phyloP scores from a whole-genome alignment of 139 green algal species.

The Volvox reticuliferus region DNA sequence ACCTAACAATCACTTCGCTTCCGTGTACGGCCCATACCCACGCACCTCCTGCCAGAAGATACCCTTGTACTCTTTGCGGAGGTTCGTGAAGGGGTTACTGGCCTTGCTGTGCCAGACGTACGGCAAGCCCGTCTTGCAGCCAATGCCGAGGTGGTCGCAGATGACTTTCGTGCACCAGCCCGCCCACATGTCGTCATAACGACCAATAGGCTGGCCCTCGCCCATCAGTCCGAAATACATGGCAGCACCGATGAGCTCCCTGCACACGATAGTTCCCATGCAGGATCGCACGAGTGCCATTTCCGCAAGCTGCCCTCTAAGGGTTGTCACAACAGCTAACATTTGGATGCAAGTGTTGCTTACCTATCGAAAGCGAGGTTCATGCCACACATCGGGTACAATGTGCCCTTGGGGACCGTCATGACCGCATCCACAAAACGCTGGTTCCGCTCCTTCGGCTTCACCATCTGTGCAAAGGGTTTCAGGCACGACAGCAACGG shows the following conservation, averaged over 20 bases:
- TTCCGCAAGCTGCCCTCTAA: too few species aligned
- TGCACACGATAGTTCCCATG: neutral
- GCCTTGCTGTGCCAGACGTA: constrained; percentile 99
- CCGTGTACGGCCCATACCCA: neutral
- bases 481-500: neutral
- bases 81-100: constrained; percentile 96
- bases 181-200: constrained; percentile 99
- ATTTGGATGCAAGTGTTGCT: neutral
- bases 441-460: constrained; percentile 95
- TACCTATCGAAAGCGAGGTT: constrained; percentile 94
- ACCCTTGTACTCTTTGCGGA: constrained; percentile 98
- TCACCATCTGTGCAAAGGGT: constrained; percentile 88
- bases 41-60: constrained; percentile 96
- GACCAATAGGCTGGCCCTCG: constrained; percentile 94
- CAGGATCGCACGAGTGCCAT: neutral
- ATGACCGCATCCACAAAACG: constrained; percentile 96
- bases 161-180: constrained; percentile 98
- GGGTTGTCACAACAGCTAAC: too few species aligned
- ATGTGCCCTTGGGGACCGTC: constrained; percentile 93
- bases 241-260: constrained; percentile 90
- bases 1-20: too few species aligned
- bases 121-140: constrained; percentile 96
- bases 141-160: constrained; percentile 92
- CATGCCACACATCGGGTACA: constrained; percentile 99
- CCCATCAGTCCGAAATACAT: constrained; percentile 99